Base-by-base conservation (phyloP, 2,329 filamentous ascomycete species). In the Esteya vermicola region DNA sequence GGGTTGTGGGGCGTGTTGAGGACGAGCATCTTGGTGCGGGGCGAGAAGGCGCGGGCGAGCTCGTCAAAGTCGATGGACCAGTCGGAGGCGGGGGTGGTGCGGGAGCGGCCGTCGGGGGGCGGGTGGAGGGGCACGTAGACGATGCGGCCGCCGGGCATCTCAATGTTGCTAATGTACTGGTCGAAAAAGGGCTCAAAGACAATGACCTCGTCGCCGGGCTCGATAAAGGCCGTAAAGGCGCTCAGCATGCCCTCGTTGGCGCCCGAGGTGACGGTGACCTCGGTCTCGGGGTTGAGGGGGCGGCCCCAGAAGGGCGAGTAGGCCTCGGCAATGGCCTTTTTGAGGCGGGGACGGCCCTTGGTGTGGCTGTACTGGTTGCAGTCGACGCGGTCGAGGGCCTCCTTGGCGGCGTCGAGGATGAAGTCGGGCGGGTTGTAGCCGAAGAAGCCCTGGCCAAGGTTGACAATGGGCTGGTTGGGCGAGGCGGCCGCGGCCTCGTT, bases 281-380 rank as follows among this genome's bases (percentile, higher is more conserved):
- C 91, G 3, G 80, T 94, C 28, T 94, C 85, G 0, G 89, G 85
- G 57, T 98, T 70, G 33, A 98, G 61, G 46, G 72, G 67, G 40
- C 83, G 75, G 27, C 85, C 85, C 67, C 93, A 96, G 58, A 81
- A 80, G 1, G 86, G 85, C 13, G 85, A 82, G 64, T 98, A 98
- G 19, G 91, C 83, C 52, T 93, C 78, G 3, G 91, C 84, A 52
- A 98, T 79, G 38, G 91, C 91, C 66, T 96, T 85, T 70, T 81
- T 89, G 54, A 98, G 70, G 41, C 89, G 75, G 32, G 91, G 89
- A 7, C 89, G 78, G 45, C 91, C 91, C 69, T 86, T 91, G 18
- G 91, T 95, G 3, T 88, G 91, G 19, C 86, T 89, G 69, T 98
- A 98, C 67, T 98, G 91, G 60, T 98, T 98, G 71, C 89, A 95